Conservation (phyloP, 2,329 filamentous ascomycete genomes). For the Didymosphaeria variabile region DNA sequence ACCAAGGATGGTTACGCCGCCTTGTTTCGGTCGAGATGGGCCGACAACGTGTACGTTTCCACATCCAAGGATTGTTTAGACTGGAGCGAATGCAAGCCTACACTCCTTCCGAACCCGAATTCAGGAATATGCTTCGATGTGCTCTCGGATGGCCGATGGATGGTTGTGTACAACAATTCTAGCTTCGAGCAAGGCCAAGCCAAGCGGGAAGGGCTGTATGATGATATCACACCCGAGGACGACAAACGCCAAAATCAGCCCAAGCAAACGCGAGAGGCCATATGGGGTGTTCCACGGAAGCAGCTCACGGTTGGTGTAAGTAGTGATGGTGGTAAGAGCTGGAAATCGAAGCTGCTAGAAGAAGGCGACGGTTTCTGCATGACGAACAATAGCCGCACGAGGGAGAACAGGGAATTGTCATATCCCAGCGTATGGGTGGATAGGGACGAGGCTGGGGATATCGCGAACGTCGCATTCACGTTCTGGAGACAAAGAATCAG, state of each 20-base stretch:
- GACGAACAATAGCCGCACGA: constrained; percentile 56
- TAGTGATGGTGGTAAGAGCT: constrained; percentile 49
- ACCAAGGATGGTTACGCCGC: constrained; percentile 46
- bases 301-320: constrained; percentile 49
- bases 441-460: constrained; percentile 19
- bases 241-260: constrained; percentile 54
- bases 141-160: constrained; percentile 47
- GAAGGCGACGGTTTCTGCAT: constrained; percentile 58
- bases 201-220: constrained; percentile 54
- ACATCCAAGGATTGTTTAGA: constrained; percentile 51
- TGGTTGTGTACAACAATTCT: constrained; percentile 55
- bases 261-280: constrained; percentile 48
- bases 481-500: constrained; percentile 57
- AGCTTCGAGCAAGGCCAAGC: constrained; percentile 41
- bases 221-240: constrained; percentile 55
- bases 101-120: constrained; percentile 55
- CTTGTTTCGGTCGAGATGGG: constrained; percentile 57
- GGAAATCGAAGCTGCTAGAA: constrained; percentile 52
- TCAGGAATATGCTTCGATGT: constrained; percentile 54
- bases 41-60: constrained; percentile 55
- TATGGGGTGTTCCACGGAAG: constrained; percentile 56
- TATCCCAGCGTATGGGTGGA: constrained; percentile 55
- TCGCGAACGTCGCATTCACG: constrained; percentile 54
- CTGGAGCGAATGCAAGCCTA: constrained; percentile 51
- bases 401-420: constrained; percentile 55